Conservation (phyloP, 768 basidiomycete genomes). For the Tricholoma hemisulphureum region DNA sequence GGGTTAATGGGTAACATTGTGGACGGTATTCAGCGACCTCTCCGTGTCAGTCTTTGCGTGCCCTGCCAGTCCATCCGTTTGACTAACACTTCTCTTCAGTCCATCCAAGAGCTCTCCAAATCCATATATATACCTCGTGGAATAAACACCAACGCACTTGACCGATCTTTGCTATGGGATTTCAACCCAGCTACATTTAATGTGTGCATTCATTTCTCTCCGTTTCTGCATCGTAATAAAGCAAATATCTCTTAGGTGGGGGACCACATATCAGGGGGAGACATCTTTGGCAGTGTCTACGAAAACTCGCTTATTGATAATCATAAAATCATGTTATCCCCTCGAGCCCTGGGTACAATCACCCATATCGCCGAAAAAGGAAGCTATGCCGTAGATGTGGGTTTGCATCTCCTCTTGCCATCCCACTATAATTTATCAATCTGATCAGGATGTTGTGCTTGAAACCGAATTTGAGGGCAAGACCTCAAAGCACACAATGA, state of each 20-base stretch:
- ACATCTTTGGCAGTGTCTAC: slow-evolving; percentile 92
- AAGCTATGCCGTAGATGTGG: slow-evolving; percentile 85
- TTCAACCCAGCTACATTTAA: slow-evolving; percentile 83
- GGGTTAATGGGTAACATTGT: slow-evolving; percentile 99
- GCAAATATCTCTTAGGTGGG: slow-evolving; percentile 59
- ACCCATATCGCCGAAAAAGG: slow-evolving; percentile 93
- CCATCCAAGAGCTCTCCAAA: slow-evolving; percentile 94
- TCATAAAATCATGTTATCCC: slow-evolving; percentile 96
- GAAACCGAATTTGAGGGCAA: slow-evolving; percentile 99
- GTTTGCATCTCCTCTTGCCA: slow-evolving; percentile 22
- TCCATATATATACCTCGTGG: slow-evolving; percentile 99
- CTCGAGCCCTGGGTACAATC: slow-evolving; percentile 92
- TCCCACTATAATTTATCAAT: background rate
- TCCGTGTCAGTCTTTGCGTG: slow-evolving; percentile 56
- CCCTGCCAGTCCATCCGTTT: background rate
- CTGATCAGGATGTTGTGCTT: slow-evolving; percentile 78
- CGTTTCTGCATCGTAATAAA: slow-evolving; percentile 4
- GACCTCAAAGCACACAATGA: slow-evolving; percentile 88
- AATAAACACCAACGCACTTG: slow-evolving; percentile 95
- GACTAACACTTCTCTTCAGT: slow-evolving; percentile 36
- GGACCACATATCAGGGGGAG: slow-evolving; percentile 96
- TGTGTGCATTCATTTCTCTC: slow-evolving; percentile 34
- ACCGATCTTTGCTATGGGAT: slow-evolving; percentile 89
- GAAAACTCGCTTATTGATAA: slow-evolving; percentile 96
- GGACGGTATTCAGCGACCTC: slow-evolving; percentile 93